Evolutionary conservation across 768 basidiomycete genomes (phyloP), one percentile per base, ranked within the genome.

Genomic region (Tricholoma flavovirens): DNA sequence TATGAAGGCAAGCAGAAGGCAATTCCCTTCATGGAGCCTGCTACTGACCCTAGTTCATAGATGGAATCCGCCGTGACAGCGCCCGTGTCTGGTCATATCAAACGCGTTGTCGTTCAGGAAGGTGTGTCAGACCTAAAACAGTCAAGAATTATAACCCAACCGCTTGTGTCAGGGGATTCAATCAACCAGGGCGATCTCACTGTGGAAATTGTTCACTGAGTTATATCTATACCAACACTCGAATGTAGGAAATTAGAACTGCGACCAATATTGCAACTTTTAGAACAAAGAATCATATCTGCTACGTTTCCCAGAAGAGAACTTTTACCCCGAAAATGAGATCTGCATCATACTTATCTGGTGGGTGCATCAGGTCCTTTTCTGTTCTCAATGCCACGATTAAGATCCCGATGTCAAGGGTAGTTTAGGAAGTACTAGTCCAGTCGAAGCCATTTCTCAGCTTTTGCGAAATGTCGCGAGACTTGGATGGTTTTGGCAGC

Each of bases 1-100:
- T 14, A 98, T 98, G 96, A 95, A 96, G 88, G 91, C 82, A 64
- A 71, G 81, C 66, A 58, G 55, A 59, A 60, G 58, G 17, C n/a
- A 51, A 30, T 38, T n/a, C 57, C 45, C 45, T 51, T 26, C 43
- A 26, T 49, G 36, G 38, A 21, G 35, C 26, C n/a, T 24, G 51
- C 21, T 17, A 53, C 60, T 67, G 21, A 64, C 53, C 53, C 52
- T 60, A 49, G 60, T 65, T 60, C 63, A 62, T 65, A 95, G 93
- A 98, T 98, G 96, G 96, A 99, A 76, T 93, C 91, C 59, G 86
- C 91, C 60, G 93, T 98, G 46, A 96, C 93, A 29, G 90, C 94
- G 26, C 95, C 97, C 22, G 96, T 98, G 43, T 94, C 94, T 51
- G 97, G 97, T 43, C 93, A 94, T 71, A 81, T 98, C 74, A 94